Evolutionary conservation across 257 asterid genomes (phyloP), one percentile per base, ranked within the genome.

Genomic region (Solanum chaucha): DNA sequence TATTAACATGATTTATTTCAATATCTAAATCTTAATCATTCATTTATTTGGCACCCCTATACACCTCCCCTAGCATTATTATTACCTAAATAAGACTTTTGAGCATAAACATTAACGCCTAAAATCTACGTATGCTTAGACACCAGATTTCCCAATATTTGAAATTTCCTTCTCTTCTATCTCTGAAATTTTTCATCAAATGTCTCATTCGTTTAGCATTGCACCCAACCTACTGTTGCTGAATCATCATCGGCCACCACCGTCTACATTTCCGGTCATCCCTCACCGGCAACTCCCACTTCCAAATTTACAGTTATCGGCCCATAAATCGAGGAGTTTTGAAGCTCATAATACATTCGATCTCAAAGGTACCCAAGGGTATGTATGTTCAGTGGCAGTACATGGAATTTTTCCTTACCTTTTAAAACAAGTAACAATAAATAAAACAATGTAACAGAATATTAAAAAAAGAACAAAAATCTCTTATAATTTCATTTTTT

Each of bases 311-410:
- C 70, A 87, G 8, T 75, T 83, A 22, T 64, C 90, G 59, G 1
- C 87, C 32, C 30, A 88, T 6, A 90, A 90, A 22, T 32, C 30
- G 28, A 87, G 73, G 86, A 89, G 85, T 85, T 88, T 90, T 88
- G 71, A 40, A 35, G 89, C 91, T 41, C 14, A 41, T 10, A 86
- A 70, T 80, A 90, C 95, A 7, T 87, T 91, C 78, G 94, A 93
- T 75, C 86, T 90, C 88, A 92, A 90, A 90, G 92, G 92, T 15
- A 96, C 96, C 15, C 85, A 91, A 91, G 93, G 97, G 98, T 95
- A 92, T 65, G 87, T 41, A 1, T 6, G 6, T 12, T 2, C 4
- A 41, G 48, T 41, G 48, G 48, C 14, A 3, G 14, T 10, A 10
- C 14, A 3, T 0, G 0, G 14, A 41, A 41, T 41, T 10, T 41